Evolutionary conservation across 2,329 filamentous ascomycete genomes (phyloP).

Genomic region (Pezicula carpinea): DNA sequence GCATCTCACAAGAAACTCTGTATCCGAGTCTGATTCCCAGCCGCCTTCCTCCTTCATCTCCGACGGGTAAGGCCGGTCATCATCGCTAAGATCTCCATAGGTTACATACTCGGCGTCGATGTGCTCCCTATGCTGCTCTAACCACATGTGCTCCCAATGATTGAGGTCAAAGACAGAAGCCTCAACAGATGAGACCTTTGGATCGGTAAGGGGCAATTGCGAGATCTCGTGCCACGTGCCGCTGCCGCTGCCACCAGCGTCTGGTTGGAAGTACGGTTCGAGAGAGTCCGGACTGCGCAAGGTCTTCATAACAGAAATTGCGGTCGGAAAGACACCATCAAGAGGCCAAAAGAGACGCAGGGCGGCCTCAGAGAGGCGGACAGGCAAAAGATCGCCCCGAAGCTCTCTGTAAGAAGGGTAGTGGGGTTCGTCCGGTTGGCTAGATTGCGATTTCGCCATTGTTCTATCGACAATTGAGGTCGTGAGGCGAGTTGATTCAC

Average conservation of each 20-base stretch:
- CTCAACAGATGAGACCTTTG: conserved; percentile 25
- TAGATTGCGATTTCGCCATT: too few species aligned
- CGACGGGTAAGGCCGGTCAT: too few species aligned
- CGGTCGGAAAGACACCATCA: conserved; percentile 17
- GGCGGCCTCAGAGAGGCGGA: conserved; percentile 13
- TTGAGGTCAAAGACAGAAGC: conserved; percentile 19
- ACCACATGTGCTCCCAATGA: conserved; percentile 22
- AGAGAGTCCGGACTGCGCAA: conserved; percentile 12
- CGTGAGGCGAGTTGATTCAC: too few species aligned
- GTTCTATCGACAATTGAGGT: too few species aligned
- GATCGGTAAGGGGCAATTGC: conserved; percentile 23
- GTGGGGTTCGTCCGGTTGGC: too few species aligned
- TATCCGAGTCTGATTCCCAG: conserved; percentile 22
- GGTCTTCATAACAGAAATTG: conserved; percentile 23
- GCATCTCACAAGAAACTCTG: conserved; percentile 21
- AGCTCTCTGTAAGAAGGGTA: too few species aligned
- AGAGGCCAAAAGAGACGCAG: conserved; percentile 23
- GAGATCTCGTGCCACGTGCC: conserved; percentile 25
- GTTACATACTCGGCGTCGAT: too few species aligned
- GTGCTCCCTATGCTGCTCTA: conserved; percentile 19
- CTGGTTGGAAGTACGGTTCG: conserved; percentile 20
- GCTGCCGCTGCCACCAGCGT: too few species aligned
- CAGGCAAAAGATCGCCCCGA: too few species aligned
- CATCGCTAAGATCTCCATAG: too few species aligned
- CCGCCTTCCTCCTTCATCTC: conserved; percentile 18